These are phyloP conservation scores for Carex scoparia DNA, from an alignment of 176 grass and related monocot genomes.

Conservation along the genomic window DNA sequence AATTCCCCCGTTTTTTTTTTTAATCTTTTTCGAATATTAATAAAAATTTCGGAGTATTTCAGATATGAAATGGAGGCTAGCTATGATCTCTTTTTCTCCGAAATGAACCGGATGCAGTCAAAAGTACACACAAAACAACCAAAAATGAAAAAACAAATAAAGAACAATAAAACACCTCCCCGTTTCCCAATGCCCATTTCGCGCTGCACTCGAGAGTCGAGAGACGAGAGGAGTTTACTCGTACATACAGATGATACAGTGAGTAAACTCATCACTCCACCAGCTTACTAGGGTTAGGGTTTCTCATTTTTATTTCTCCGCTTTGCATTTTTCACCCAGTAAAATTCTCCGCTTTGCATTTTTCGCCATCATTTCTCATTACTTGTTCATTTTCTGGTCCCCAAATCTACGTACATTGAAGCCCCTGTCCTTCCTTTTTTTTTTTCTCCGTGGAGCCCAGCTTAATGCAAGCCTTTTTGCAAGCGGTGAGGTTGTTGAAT, in stretches of 20 bases:
- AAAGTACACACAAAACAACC: not conserved
- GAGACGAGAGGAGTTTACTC: not conserved
- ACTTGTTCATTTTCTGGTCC: not conserved
- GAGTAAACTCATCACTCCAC: no score
- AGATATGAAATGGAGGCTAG: not conserved
- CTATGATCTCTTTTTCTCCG: not conserved
- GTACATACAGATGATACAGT: no score
- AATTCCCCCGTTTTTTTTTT: no score
- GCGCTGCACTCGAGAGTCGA: not conserved
- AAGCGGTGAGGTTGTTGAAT: slow-evolving; percentile 32
- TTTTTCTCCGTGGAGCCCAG: slow-evolving; percentile 14
- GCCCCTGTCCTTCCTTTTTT: slow-evolving; percentile 7
- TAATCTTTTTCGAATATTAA: no score
- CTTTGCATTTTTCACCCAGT: not conserved
- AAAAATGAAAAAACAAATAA: slow-evolving; percentile 2
- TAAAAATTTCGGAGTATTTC: not conserved
- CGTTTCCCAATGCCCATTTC: slow-evolving; percentile 29
- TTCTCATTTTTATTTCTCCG: not conserved
- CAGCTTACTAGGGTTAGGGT: slow-evolving; percentile 23
- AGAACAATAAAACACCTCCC: slow-evolving; percentile 17
- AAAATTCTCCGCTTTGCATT: not conserved
- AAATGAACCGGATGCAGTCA: slow-evolving; percentile 1
- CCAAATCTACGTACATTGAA: not conserved
- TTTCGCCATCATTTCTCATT: not conserved
- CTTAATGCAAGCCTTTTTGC: slow-evolving; percentile 1